These are phyloP conservation scores for Cladophialophora yegresii DNA, from an alignment of 2,329 filamentous ascomycete genomes.

Conservation along the genomic window DNA sequence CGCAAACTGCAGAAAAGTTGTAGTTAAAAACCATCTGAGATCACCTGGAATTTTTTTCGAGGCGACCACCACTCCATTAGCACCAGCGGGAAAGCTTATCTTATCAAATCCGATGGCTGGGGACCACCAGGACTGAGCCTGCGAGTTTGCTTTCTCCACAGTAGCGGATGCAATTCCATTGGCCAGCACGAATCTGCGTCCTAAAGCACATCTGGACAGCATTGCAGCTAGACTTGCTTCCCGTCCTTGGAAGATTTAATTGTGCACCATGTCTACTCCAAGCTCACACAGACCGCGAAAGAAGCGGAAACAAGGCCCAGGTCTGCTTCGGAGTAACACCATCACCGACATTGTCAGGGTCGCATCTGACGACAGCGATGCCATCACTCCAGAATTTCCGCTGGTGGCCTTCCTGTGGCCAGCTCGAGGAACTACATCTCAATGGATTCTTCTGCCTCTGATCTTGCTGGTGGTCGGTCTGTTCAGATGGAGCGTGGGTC, in stretches of 20 bases:
- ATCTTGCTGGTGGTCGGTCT: slow-evolving; percentile 88
- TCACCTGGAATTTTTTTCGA: slow-evolving; percentile 20
- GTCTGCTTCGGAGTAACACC: slow-evolving; percentile 38
- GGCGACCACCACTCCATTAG: not conserved
- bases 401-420: slow-evolving; percentile 95
- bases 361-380: slow-evolving; percentile 47
- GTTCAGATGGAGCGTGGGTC: slow-evolving; percentile 86
- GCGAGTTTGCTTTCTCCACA: not conserved
- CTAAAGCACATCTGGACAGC: not conserved
- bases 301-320: slow-evolving; percentile 45
- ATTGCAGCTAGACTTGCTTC: not conserved
- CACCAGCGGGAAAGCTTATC: slow-evolving; percentile 11
- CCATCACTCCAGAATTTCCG: slow-evolving; percentile 72
- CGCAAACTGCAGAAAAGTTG: slow-evolving; percentile 11
- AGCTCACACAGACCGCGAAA: slow-evolving; percentile 48
- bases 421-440: slow-evolving; percentile 74
- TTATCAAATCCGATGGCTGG: slow-evolving; percentile 22
- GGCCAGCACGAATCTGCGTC: not conserved
- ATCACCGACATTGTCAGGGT: slow-evolving; percentile 48
- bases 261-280: slow-evolving; percentile 30
- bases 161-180: not conserved
- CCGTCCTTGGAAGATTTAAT: not conserved
- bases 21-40: not conserved
- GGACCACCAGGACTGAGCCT: not conserved
- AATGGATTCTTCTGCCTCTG: slow-evolving; percentile 88